phyloP scores from a whole-genome alignment of 495 filamentous ascomycete species.

The Trichocladium uniseriatum region DNA sequence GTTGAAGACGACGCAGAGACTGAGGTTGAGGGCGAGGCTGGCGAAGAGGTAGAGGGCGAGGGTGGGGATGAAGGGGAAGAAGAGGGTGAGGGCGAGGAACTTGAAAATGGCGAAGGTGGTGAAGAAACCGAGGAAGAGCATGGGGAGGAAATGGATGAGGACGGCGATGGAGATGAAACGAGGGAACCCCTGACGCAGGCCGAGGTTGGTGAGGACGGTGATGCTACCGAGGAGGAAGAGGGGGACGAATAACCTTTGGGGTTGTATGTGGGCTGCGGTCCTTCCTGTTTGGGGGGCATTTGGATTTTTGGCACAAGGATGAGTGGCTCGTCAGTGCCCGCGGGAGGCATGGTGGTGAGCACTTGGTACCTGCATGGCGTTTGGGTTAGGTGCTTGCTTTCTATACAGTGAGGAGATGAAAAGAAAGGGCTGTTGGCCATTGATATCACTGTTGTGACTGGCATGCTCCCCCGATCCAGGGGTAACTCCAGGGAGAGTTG shows the following conservation, averaged over 20 bases:
- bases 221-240: constrained; percentile 2
- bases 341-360: too few species aligned
- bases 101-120: constrained; percentile 13
- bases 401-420: too few species aligned
- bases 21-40: constrained; percentile 7
- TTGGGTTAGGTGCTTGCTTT: too few species aligned
- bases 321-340: too few species aligned
- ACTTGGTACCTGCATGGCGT: too few species aligned
- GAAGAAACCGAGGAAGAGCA: constrained; percentile 14
- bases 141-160: constrained; percentile 3
- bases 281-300: too few species aligned
- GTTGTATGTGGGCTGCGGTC: too few species aligned
- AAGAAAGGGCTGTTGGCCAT: too few species aligned
- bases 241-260: neutral
- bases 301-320: too few species aligned
- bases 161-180: neutral
- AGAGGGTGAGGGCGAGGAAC: constrained; percentile 17
- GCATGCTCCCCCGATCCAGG: too few species aligned
- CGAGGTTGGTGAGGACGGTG: neutral
- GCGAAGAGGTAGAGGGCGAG: constrained; percentile 21
- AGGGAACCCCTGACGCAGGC: neutral
- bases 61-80: constrained; percentile 23
- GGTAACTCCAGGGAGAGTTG: too few species aligned
- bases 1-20: constrained; percentile 20
- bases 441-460: too few species aligned